Evolutionary conservation across 2,329 filamentous ascomycete genomes (phyloP).

Genomic region (Meredithiella fracta): DNA sequence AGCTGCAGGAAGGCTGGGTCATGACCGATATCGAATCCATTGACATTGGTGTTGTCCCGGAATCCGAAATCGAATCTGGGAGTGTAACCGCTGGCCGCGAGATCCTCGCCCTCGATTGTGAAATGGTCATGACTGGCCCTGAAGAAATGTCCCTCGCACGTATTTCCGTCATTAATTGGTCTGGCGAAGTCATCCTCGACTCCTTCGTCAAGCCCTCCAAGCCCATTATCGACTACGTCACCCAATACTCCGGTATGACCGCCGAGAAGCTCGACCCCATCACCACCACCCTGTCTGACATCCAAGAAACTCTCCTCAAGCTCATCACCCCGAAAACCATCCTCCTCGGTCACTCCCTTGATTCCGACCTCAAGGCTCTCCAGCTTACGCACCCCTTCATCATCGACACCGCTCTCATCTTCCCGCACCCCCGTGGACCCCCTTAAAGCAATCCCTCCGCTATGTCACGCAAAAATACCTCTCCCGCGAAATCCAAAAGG

Average conservation of each 20-base stretch:
- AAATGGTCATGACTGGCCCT: constrained; percentile 85
- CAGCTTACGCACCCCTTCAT: constrained; percentile 83
- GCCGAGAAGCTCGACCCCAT: constrained; percentile 65
- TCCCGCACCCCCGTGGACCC: constrained; percentile 81
- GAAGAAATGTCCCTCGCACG: constrained; percentile 71
- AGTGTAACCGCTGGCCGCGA: constrained; percentile 70
- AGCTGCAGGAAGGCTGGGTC: constrained; percentile 53
- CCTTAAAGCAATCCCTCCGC: constrained; percentile 79
- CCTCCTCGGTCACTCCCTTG: constrained; percentile 64
- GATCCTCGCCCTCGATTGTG: constrained; percentile 75
- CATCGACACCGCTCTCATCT: constrained; percentile 79
- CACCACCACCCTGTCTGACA: constrained; percentile 67
- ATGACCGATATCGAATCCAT: constrained; percentile 54
- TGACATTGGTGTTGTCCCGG: constrained; percentile 50
- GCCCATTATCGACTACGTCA: constrained; percentile 86
- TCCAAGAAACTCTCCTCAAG: constrained; percentile 59
- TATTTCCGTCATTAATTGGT: constrained; percentile 76
- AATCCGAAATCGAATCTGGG: constrained; percentile 57
- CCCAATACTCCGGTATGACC: constrained; percentile 83
- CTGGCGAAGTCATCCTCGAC: constrained; percentile 66
- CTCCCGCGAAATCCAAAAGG: constrained; percentile 72
- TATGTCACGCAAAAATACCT: constrained; percentile 79
- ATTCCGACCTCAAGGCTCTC: constrained; percentile 70
- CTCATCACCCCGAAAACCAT: constrained; percentile 59
- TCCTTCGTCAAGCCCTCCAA: constrained; percentile 81